phyloP scores from a whole-genome alignment of 768 basidiomycete genomes.

The Gloeostereum incarnatum region DNA sequence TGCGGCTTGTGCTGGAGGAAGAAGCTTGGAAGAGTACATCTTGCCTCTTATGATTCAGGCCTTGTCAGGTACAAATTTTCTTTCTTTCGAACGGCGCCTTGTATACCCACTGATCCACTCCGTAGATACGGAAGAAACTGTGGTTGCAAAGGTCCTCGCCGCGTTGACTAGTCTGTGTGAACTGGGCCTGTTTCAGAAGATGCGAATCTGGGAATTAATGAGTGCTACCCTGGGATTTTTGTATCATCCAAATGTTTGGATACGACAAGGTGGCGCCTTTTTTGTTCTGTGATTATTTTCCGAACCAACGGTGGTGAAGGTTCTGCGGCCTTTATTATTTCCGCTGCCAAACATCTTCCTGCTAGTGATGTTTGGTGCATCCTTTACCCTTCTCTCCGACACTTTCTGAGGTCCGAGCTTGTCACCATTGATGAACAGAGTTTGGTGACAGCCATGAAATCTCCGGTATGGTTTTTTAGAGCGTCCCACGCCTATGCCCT shows the following conservation, averaged over 20 bases:
- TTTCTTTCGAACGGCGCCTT: slow-evolving; percentile 1
- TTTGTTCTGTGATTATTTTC: slow-evolving; percentile 2
- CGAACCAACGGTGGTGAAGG: slow-evolving; percentile 32
- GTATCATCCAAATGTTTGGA: slow-evolving; percentile 94
- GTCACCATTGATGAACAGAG: slow-evolving; percentile 62
- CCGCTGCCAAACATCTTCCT: slow-evolving; percentile 75
- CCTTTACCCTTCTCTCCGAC: slow-evolving; percentile 82
- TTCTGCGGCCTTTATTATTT: slow-evolving; percentile 80
- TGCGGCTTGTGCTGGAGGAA: slow-evolving; percentile 85
- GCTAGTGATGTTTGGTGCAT: slow-evolving; percentile 95
- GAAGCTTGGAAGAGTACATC: slow-evolving; percentile 93
- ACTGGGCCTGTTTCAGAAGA: slow-evolving; percentile 84
- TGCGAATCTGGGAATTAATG: slow-evolving; percentile 97
- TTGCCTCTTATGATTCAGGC: slow-evolving; percentile 96
- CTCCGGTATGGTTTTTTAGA: slow-evolving; percentile 59
- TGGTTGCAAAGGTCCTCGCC: slow-evolving; percentile 83
- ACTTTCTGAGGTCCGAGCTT: slow-evolving; percentile 81
- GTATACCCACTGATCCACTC: slow-evolving; percentile 5
- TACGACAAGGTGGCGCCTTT: slow-evolving; percentile 63
- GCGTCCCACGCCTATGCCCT: no score
- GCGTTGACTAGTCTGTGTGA: slow-evolving; percentile 86
- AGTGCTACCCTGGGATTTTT: slow-evolving; percentile 80
- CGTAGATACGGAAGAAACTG: slow-evolving; percentile 89
- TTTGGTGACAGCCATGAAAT: slow-evolving; percentile 67
- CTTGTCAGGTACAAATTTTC: slow-evolving; percentile 59